Evolutionary conservation across 805 yeast species (phyloP), one percentile per base, ranked within the genome.

Genomic region (Ogataea pilisensis): DNA sequence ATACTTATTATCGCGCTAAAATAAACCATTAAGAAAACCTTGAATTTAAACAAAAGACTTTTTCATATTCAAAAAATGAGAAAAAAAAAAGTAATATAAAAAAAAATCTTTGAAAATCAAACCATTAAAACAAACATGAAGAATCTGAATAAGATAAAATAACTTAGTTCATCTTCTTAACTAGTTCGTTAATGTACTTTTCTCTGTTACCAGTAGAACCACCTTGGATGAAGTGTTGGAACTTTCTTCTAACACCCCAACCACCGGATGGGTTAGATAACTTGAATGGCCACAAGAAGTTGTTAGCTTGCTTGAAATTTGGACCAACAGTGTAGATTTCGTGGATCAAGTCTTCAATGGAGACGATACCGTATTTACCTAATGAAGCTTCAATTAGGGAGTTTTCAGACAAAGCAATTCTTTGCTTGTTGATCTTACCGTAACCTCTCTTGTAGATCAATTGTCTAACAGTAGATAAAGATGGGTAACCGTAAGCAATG

Each of bases 191-290:
- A 76, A 88, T 88, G 86, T 78, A 84, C 66, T 86, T 82, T 78
- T 88, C 96, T 77, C 95, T 85, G 95, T 88, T 88, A 85, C 96
- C 96, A 73, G 88, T 81, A 78, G 93, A 83, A 84, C 96, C 96
- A 80, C 95, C 95, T 78, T 86, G 95, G 80, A 88, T 84, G 70
- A 85, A 88, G 78, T 88, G 95, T 78, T 81, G 81, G 95, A 88
- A 88, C 81, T 88, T 88, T 83, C 95, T 88, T 73, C 82, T 77
- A 59, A 85, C 85, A 79, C 95, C 91, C 95, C 95, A 88, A 73
- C 96, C 96, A 76, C 96, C 96, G 72, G 80, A 79, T 74, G 96
- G 96, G 83, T 85, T 86, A 63, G 95, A 86, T 70, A 88, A 81
- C 78, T 85, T 81, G 91, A 88, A 88, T 77, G 96, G 96, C 95